These are phyloP conservation scores for Nymphaea colorata DNA, from an alignment of 164 flowering plant species.

Conservation along the genomic window DNA sequence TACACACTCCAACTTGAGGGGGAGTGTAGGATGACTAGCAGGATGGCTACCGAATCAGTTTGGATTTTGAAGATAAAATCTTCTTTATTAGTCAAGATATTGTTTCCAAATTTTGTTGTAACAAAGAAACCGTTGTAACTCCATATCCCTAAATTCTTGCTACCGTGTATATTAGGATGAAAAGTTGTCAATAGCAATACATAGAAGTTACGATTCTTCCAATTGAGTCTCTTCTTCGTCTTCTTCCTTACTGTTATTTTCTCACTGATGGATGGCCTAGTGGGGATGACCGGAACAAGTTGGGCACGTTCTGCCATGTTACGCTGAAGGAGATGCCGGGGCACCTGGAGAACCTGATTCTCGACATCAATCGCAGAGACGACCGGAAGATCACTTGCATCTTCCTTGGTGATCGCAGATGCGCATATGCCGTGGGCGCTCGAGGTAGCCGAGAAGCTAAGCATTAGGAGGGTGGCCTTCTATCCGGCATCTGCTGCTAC, in stretches of 20 bases:
- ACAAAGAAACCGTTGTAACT: no score
- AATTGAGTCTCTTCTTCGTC: no score
- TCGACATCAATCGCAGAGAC: conserved; percentile 3
- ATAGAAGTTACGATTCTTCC: no score
- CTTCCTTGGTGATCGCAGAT: conserved; percentile 35
- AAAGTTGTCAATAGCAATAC: no score
- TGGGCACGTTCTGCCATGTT: background rate
- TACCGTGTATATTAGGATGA: no score
- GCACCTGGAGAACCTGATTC: background rate
- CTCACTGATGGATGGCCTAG: background rate
- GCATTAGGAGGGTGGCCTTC: conserved; percentile 18
- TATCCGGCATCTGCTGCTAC: conserved; percentile 25
- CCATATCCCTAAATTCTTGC: no score
- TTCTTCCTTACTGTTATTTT: no score
- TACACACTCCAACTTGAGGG: background rate
- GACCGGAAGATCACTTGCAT: conserved; percentile 8
- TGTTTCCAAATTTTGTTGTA: no score
- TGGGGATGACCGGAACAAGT: background rate
- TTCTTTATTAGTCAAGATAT: no score
- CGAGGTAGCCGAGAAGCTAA: conserved; percentile 21
- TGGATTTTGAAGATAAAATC: no score
- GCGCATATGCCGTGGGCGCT: conserved; percentile 18
- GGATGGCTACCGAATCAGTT: no score
- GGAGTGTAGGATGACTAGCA: background rate
- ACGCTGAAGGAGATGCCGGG: background rate